These are phyloP conservation scores for Ophiocordyceps sinensis DNA, from an alignment of 2,329 filamentous ascomycete genomes.

Conservation along the genomic window DNA sequence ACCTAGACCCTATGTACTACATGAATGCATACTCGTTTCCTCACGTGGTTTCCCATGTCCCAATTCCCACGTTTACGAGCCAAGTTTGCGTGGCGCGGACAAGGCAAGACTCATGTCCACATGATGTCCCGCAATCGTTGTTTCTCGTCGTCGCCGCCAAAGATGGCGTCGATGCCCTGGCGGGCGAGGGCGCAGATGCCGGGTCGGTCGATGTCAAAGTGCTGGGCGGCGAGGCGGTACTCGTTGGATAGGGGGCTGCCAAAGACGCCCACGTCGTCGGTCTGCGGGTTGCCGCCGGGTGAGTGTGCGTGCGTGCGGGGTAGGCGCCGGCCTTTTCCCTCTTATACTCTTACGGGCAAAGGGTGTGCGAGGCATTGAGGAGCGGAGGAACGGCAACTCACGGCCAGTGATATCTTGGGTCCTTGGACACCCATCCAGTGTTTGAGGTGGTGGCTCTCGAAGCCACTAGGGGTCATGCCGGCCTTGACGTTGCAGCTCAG, in stretches of 20 bases:
- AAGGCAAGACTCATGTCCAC: slow-evolving; percentile 18
- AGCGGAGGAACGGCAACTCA: slow-evolving; percentile 27
- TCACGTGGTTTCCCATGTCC: too few species aligned
- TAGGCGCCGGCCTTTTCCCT: too few species aligned
- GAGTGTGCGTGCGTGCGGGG: neutral
- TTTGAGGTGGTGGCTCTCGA: slow-evolving; percentile 62
- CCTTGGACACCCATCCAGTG: slow-evolving; percentile 48
- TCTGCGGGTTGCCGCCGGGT: slow-evolving; percentile 32
- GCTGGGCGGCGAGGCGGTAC: slow-evolving; percentile 55
- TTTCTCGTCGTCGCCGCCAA: slow-evolving; percentile 49
- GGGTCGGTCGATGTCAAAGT: slow-evolving; percentile 43
- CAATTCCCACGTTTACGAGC: neutral
- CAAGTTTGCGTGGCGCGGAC: neutral
- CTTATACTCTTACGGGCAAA: too few species aligned
- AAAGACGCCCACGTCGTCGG: slow-evolving; percentile 74
- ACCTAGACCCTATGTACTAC: too few species aligned
- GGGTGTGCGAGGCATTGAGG: neutral
- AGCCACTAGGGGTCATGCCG: slow-evolving; percentile 53
- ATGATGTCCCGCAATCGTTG: slow-evolving; percentile 35
- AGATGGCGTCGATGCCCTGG: slow-evolving; percentile 49
- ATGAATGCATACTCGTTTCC: too few species aligned
- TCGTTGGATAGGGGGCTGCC: slow-evolving; percentile 64
- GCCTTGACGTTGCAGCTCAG: slow-evolving; percentile 70
- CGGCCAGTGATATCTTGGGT: slow-evolving; percentile 51
- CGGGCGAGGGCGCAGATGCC: slow-evolving; percentile 41